phyloP scores from a whole-genome alignment of 148 eudicot genomes.

The Mesembryanthemum crystallinum region DNA sequence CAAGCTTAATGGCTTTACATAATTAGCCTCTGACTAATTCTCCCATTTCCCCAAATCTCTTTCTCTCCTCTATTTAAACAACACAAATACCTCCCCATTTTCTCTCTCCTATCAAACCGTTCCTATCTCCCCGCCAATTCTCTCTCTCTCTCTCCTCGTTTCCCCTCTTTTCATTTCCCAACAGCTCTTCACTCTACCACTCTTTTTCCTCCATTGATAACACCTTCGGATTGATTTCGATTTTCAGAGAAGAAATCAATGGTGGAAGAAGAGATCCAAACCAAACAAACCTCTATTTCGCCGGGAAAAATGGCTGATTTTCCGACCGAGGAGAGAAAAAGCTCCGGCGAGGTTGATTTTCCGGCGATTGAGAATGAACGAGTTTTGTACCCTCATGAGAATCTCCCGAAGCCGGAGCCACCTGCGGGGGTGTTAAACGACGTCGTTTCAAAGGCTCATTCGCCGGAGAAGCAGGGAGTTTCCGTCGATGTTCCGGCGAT shows the following conservation, averaged over 20 bases:
- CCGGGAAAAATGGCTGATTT: background rate
- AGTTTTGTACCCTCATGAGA: conserved; percentile 40
- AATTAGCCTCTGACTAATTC: conserved; percentile 5
- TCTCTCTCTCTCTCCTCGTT: conserved; percentile 9
- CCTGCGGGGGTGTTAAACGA: conserved; percentile 45
- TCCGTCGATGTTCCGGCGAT: conserved; percentile 47
- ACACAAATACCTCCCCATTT: background rate
- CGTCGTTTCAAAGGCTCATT: background rate
- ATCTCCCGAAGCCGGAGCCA: conserved; percentile 61
- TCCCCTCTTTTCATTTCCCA: conserved; percentile 15
- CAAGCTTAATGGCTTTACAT: too few relatives aligned
- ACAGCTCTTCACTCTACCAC: background rate
- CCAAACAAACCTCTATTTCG: conserved; percentile 4
- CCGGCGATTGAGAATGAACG: background rate
- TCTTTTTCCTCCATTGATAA: background rate
- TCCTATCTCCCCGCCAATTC: conserved; percentile 29
- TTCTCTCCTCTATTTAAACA: conserved; percentile 10
- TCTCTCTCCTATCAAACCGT: conserved; percentile 8
- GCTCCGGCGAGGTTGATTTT: background rate
- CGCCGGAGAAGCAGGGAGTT: conserved; percentile 25
- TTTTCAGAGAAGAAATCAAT: background rate
- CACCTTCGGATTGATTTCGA: background rate
- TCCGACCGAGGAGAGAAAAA: background rate
- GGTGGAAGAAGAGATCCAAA: background rate
- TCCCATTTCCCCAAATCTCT: background rate